Evolutionary conservation across 306 rosid genomes (phyloP), one percentile per base, ranked within the genome.

Genomic region (Vigna reflexopilosa): DNA sequence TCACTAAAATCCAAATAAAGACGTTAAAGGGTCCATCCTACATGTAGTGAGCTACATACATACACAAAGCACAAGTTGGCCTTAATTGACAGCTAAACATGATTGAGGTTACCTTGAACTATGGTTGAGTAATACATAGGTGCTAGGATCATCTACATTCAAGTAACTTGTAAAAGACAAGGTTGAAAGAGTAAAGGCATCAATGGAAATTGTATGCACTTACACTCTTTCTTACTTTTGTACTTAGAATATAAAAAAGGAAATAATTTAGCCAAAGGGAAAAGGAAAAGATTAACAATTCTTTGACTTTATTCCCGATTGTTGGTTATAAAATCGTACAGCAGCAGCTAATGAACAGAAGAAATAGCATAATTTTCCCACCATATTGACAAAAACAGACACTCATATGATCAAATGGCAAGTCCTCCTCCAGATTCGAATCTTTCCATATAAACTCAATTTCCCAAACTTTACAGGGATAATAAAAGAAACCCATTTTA

Each of bases 1-100:
- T 72, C 66, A 45, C 89, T 57, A 79, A 58, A 82, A 61, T 75
- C 84, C 84, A 82, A 79, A 79, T 15, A 52, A 65, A 67, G 76
- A 45, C 82, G 32, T 73, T 76, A n/a, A 69, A 64, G 78, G 62
- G 56, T 72, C 30, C 68, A 71, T 58, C 86, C 74, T 65, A 78
- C 86, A 56, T 38, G 68, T 65, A 51, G 74, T 78, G 66, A 75
- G 66, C 68, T 62, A 48, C 57, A 47, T 54, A 74, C 71, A 69
- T 44, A 20, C 64, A 81, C 79, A 82, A 14, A 75, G 51, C 28
- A 78, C 76, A 77, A 72, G 77, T 79, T 75, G 82, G 76, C 50
- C 52, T 73, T 61, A 68, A 56, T 77, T 69, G 78, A 79, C 82
- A 82, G 67, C 70, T 70, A 54, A 73, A 64, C 75, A 57, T 70